Base-by-base conservation (phyloP, 352 stramenopile species). In the Pythium myriotylum region DNA sequence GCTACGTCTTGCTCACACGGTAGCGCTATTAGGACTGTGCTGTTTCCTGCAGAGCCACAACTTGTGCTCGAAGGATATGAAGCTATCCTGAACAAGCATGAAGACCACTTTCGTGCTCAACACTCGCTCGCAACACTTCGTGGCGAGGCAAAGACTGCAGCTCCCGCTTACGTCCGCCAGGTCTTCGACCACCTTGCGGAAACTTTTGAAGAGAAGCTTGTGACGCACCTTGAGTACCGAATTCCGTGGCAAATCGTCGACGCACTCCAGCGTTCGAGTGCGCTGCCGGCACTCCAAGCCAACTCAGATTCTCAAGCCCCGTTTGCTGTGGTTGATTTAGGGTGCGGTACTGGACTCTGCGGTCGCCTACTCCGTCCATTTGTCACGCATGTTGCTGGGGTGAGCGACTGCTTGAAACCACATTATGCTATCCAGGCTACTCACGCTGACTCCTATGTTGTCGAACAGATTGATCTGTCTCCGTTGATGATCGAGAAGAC, bases 401-500 rank as follows among this genome's bases (percentile, higher is more conserved):
- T 92, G 62, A 35, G 68, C 59, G 1, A 43, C 24, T 8, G 19
- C 37, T 49, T 41, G 26, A 20, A 23, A 3, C 22, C 20, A 20
- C 3, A 27, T 20, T 40, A 24, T 22, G n/a, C n/a, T n/a, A n/a
- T n/a, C n/a, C n/a, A n/a, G n/a, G n/a, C n/a, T n/a, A n/a, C n/a
- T n/a, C n/a, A n/a, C n/a, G n/a, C n/a, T n/a, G 12, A 35, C 23
- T 35, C n/a, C 17, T 10, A 5, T 19, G 2, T 8, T 19, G 2
- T 40, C 3, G 4, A 14, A 16, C 32, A 93, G 84, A 84, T 92
- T 17, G 84, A 94, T 61, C 76, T 94, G 14, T 94, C 84, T 41
- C 80, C 81, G 0, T 65, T 86, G 35, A 94, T 94, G 84, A 88
- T 94, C 43, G 72, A 89, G 53, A 92, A 94, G 59, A 84, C 84